A percentile compares a stretch with the other conserved stretches of the same genome.
phyloP scores from a whole-genome alignment of 805 yeast species.

The Pichia nakasei region DNA sequence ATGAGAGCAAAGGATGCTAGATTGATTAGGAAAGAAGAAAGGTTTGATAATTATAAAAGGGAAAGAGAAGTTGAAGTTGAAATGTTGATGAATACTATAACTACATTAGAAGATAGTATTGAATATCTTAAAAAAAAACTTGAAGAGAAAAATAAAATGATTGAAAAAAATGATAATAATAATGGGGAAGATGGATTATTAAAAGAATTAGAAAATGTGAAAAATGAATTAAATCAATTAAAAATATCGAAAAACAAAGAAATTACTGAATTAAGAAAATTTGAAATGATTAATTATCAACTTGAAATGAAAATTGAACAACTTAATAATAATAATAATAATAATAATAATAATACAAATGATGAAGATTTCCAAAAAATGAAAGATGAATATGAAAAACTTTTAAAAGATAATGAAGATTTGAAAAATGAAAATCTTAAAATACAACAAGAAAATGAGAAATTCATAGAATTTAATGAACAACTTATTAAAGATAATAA shows the following conservation, averaged over 20 bases:
- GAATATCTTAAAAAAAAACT: conserved; percentile 27
- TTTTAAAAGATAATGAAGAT: no score
- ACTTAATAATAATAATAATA: neutral
- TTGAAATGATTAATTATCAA: conserved; percentile 14
- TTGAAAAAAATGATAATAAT: neutral
- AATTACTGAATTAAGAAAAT: conserved; percentile 9
- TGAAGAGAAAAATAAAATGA: neutral
- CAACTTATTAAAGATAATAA: neutral
- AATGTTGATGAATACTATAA: conserved; percentile 52
- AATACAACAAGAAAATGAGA: neutral
- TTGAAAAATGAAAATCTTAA: neutral
- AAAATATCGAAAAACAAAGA: conserved; percentile 12
- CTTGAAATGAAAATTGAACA: conserved; percentile 12
- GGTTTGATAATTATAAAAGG: conserved; percentile 36
- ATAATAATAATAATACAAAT: neutral
- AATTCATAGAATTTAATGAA: neutral
- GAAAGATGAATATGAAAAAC: no score
- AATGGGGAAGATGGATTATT: conserved; percentile 3
- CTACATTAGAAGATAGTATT: conserved; percentile 44
- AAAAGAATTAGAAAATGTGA: neutral
- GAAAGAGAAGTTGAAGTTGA: conserved; percentile 46
- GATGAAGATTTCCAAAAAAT: no score
- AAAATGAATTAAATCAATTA: conserved; percentile 3
- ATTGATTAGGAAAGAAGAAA: conserved; percentile 36
- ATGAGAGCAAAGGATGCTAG: conserved; percentile 39